Percentiles rank a stretch among this genome's conserved stretches.
Evolutionary conservation across 2,329 filamentous ascomycete genomes (phyloP).

Genomic region (Ceratocystiopsis sp.): DNA sequence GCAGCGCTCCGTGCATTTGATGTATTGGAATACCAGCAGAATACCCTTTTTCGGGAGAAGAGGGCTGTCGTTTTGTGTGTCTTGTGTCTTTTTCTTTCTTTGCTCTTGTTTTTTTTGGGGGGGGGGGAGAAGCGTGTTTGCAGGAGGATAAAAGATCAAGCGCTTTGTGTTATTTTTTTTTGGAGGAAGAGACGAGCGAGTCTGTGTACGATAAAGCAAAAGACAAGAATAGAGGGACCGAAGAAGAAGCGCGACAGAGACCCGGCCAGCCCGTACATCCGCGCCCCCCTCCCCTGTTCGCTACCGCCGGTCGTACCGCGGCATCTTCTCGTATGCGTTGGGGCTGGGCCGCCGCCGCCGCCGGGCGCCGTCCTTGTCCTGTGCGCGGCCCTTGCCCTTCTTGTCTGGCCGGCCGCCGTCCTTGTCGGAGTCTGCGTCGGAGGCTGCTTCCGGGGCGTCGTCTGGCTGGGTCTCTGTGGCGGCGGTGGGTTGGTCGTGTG

Average conservation of each 20-base stretch:
- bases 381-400: conserved; percentile 14
- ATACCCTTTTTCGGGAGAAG: not conserved
- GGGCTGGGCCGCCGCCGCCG: conserved; percentile 40
- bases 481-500: conserved; percentile 19
- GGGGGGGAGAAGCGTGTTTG: not conserved
- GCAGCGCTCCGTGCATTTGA: not conserved
- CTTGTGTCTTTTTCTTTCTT: not conserved
- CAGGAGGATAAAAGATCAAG: not conserved
- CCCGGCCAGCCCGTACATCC: not conserved
- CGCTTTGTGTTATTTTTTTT: not conserved
- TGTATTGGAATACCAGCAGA: not conserved
- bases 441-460: conserved; percentile 12
- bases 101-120: not conserved
- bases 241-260: too few species aligned
- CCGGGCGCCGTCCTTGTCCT: conserved; percentile 21
- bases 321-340: conserved; percentile 69
- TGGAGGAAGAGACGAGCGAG: not conserved
- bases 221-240: not conserved
- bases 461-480: too few species aligned
- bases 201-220: not conserved
- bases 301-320: conserved; percentile 24
- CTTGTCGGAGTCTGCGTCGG: conserved; percentile 8
- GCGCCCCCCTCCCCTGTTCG: too few species aligned
- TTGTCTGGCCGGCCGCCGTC: not conserved
- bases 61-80: not conserved